These are phyloP conservation scores for Fibroporia radiculosa DNA, from an alignment of 768 basidiomycete genomes.

Conservation along the genomic window DNA sequence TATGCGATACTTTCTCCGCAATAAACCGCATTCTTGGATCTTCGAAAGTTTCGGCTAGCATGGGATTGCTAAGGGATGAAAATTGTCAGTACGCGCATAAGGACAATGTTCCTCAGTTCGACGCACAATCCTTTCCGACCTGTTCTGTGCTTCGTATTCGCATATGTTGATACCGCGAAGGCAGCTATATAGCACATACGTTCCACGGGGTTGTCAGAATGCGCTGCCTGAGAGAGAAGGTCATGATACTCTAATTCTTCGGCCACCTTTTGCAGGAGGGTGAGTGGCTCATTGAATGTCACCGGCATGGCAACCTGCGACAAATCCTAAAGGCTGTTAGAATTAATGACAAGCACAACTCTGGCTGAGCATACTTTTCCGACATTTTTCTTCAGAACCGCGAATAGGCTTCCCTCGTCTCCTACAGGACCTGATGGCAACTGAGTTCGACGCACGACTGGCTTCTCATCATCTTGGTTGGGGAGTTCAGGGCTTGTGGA, in stretches of 20 bases:
- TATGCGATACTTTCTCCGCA: slow-evolving; percentile 83
- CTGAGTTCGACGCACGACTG: slow-evolving; percentile 42
- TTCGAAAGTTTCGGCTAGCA: slow-evolving; percentile 87
- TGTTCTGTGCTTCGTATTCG: slow-evolving; percentile 71
- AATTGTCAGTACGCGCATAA: background rate
- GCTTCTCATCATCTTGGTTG: slow-evolving; percentile 6
- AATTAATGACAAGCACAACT: slow-evolving; percentile 1
- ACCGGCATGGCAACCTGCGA: slow-evolving; percentile 82
- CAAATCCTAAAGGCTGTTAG: slow-evolving; percentile 47
- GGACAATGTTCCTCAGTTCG: background rate
- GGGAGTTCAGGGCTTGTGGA: slow-evolving; percentile 4
- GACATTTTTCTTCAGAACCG: slow-evolving; percentile 81
- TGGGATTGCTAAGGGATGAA: slow-evolving; percentile 54
- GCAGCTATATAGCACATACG: slow-evolving; percentile 74
- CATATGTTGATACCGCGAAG: slow-evolving; percentile 80
- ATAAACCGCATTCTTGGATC: slow-evolving; percentile 74
- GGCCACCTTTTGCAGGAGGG: slow-evolving; percentile 71
- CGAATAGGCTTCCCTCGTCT: slow-evolving; percentile 78
- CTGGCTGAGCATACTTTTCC: slow-evolving; percentile 52
- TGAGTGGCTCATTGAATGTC: slow-evolving; percentile 84
- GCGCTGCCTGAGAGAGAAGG: slow-evolving; percentile 60
- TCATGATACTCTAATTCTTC: slow-evolving; percentile 79
- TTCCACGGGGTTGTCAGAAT: slow-evolving; percentile 48
- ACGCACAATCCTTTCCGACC: slow-evolving; percentile 86
- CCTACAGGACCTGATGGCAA: slow-evolving; percentile 54